These are phyloP conservation scores for Sesbania bispinosa DNA, from an alignment of 306 rosid genomes.

Conservation along the genomic window DNA sequence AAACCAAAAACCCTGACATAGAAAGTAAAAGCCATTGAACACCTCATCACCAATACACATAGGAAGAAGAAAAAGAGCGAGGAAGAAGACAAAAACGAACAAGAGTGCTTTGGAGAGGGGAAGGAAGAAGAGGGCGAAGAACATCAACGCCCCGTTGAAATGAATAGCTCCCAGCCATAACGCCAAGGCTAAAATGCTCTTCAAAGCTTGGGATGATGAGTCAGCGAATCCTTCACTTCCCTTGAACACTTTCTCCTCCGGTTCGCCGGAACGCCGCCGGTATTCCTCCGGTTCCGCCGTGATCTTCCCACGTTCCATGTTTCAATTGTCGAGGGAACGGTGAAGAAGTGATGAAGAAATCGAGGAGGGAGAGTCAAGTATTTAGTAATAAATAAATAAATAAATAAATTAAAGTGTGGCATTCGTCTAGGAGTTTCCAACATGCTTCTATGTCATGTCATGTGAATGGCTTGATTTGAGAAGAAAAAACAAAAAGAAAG, in stretches of 20 bases:
- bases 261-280: background rate
- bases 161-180: conserved; percentile 84
- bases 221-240: conserved; percentile 33
- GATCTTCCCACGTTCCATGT: background rate
- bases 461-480: too few species aligned
- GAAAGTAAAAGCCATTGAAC: background rate
- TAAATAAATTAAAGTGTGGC: too few species aligned
- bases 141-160: conserved; percentile 40
- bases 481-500: too few species aligned
- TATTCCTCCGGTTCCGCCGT: background rate
- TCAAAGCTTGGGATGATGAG: conserved; percentile 21
- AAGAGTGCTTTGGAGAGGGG: conserved; percentile 54
- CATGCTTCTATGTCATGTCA: too few species aligned
- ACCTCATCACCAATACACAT: too few species aligned
- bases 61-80: background rate
- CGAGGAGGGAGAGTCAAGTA: too few species aligned
- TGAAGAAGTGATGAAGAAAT: too few species aligned
- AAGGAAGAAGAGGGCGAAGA: conserved; percentile 57
- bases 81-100: conserved; percentile 35
- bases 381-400: too few species aligned
- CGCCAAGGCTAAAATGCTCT: conserved; percentile 40
- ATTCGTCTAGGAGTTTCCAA: too few species aligned
- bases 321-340: background rate
- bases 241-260: conserved; percentile 30
- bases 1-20: conserved; percentile 60